Conservation (phyloP, 768 basidiomycete species). For the Suillus discolor region DNA sequence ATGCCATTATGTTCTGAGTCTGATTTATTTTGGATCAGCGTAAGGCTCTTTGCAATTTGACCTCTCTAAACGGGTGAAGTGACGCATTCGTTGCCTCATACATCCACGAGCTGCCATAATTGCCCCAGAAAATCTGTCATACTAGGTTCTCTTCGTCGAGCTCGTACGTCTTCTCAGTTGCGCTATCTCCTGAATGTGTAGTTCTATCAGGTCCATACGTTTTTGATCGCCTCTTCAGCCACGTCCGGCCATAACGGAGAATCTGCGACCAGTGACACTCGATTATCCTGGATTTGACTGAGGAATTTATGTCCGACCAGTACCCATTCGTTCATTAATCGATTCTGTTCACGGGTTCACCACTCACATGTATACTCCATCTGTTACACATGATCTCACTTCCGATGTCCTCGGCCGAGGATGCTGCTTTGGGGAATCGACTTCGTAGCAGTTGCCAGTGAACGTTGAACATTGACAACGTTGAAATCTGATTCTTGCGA, state of each 20-base stretch:
- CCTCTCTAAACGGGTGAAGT: not conserved
- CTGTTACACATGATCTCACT: too few relatives aligned
- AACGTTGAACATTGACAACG: too few relatives aligned
- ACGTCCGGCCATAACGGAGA: constrained; percentile 49
- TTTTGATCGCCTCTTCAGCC: constrained; percentile 78
- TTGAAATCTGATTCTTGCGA: too few relatives aligned
- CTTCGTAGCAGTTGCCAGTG: too few relatives aligned
- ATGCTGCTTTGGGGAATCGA: not conserved
- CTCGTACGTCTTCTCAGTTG: too few relatives aligned
- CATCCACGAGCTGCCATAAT: not conserved
- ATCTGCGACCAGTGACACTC: constrained; percentile 60
- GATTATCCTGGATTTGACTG: not conserved
- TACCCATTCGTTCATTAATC: not conserved
- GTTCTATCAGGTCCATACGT: constrained; percentile 55
- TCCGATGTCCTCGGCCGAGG: too few relatives aligned
- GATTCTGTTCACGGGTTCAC: not conserved
- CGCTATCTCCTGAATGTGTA: constrained; percentile 41
- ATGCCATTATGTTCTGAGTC: not conserved
- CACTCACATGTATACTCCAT: too few relatives aligned
- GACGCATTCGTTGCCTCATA: constrained; percentile 1
- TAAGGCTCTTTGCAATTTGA: not conserved
- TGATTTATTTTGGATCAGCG: not conserved
- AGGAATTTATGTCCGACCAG: not conserved
- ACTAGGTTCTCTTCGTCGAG: not conserved
- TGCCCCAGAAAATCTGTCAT: not conserved